Base-by-base conservation (phyloP, 2,329 filamentous ascomycete genomes). In the Colletotrichum sansevieriae region DNA sequence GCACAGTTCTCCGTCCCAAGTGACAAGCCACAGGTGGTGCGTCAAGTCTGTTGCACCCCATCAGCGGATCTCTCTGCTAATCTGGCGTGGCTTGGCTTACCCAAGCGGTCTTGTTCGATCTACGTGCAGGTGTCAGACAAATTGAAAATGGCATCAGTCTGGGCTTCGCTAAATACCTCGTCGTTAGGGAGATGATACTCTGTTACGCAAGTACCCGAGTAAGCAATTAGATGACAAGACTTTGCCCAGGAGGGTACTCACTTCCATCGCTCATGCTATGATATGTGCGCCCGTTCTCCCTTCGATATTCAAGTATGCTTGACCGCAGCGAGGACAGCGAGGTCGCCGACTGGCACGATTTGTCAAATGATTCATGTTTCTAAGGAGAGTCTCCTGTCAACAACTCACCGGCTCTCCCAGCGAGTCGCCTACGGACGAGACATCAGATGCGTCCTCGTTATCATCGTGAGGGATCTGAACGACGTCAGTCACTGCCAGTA, bases 1-100 rank as follows among this genome's bases (percentile, higher is more conserved):
- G 35, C 70, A 77, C 0, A 81, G 69, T 15, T 76, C 74, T 5
- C 73, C 74, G 1, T 75, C 74, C 49, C 49, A 52, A n/a, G 49
- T 52, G 1, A 18, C 15, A 8, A 52, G 13, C 49, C 49, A 52
- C 15, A 52, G 29, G 0, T 52, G 49, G 9, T 52, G 49, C 49
- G 10, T 25, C 3, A 52, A 6, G 3, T 52, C 49, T 52, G 11
- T 25, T n/a, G 11, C 25, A 7, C 13, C 9, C 29, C 22, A n/a
- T 33, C 9, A 52, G 47, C n/a, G 22, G 25, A 52, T 11, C 4
- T 0, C 9, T n/a, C 15, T 52, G 25, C 7, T 29, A 7, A 9
- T 29, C 29, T 29, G 29, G 6, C 29, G 29, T 18, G 1, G n/a
- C 33, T 20, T 18, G 1, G n/a, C 33, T 20, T 52, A 52, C 49